These are phyloP conservation scores for Suillus subalutaceus DNA, from an alignment of 768 basidiomycete species.

Conservation along the genomic window DNA sequence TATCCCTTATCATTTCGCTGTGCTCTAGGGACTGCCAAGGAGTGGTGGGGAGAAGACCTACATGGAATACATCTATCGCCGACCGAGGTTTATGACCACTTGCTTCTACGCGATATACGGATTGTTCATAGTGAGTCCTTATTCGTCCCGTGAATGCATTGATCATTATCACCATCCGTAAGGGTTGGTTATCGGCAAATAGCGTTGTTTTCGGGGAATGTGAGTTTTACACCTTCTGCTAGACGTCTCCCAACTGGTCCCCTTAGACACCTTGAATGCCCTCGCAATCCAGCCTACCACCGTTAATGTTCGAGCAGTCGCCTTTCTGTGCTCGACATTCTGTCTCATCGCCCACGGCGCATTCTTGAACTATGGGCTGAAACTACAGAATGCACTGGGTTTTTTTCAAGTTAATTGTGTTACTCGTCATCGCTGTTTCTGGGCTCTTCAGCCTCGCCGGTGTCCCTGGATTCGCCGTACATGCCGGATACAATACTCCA, in stretches of 20 bases:
- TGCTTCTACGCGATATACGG: constrained; percentile 62
- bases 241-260: background rate
- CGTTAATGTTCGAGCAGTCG: constrained; percentile 53
- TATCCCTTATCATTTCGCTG: background rate
- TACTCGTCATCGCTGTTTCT: constrained; percentile 52
- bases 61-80: constrained; percentile 67
- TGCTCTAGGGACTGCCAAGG: constrained; percentile 59
- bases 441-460: constrained; percentile 56
- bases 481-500: constrained; percentile 53
- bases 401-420: constrained; percentile 60
- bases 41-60: constrained; percentile 82
- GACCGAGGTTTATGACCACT: constrained; percentile 62
- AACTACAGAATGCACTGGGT: constrained; percentile 66
- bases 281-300: constrained; percentile 48
- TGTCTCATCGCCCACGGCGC: constrained; percentile 60
- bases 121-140: constrained; percentile 52
- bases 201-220: constrained; percentile 77
- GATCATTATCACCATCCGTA: background rate
- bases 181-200: constrained; percentile 64
- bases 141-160: background rate
- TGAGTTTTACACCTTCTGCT: constrained; percentile 27
- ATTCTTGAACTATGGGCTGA: constrained; percentile 55
- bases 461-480: constrained; percentile 51
- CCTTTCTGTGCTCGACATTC: constrained; percentile 57
- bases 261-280: constrained; percentile 60